Evolutionary conservation across 345 rosid species (phyloP).

Genomic region (Litchi chinensis): DNA sequence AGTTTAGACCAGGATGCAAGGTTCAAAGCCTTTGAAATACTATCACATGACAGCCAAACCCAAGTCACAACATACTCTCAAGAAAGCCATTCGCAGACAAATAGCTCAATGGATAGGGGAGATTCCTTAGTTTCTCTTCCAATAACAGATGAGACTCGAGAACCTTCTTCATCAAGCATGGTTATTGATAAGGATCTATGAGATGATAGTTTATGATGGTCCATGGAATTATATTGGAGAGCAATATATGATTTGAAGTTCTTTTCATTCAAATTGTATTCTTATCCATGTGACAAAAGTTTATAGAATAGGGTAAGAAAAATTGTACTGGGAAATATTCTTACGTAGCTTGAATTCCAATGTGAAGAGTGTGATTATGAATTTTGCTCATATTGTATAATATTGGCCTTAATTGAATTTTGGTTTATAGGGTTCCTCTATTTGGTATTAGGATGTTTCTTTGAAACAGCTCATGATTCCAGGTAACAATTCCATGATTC

Average conservation of each 20-base stretch:
- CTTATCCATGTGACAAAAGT: too few species aligned
- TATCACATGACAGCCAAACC: slow-evolving; percentile 70
- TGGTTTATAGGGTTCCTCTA: too few species aligned
- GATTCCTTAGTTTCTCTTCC: slow-evolving; percentile 53
- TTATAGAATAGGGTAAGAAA: too few species aligned
- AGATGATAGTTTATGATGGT: neutral
- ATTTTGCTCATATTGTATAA: too few species aligned
- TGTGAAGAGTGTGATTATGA: too few species aligned
- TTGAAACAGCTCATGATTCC: too few species aligned
- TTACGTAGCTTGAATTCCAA: too few species aligned
- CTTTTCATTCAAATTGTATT: too few species aligned
- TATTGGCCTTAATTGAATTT: too few species aligned
- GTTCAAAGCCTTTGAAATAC: slow-evolving; percentile 73
- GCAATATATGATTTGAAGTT: neutral
- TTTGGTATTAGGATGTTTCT: too few species aligned
- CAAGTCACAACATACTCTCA: slow-evolving; percentile 41
- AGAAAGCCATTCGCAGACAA: slow-evolving; percentile 43
- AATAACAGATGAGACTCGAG: slow-evolving; percentile 34
- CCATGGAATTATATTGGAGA: neutral
- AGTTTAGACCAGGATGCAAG: slow-evolving; percentile 53
- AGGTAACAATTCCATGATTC: too few species aligned
- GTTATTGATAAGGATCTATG: slow-evolving; percentile 32
- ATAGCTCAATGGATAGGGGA: slow-evolving; percentile 60
- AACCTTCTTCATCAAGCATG: slow-evolving; percentile 32
- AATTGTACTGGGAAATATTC: too few species aligned